A percentile compares a stretch with the other conserved stretches of the same genome.
Evolutionary conservation across 2,329 filamentous ascomycete genomes (phyloP).

Genomic region (Beauveria rudraprayagi): DNA sequence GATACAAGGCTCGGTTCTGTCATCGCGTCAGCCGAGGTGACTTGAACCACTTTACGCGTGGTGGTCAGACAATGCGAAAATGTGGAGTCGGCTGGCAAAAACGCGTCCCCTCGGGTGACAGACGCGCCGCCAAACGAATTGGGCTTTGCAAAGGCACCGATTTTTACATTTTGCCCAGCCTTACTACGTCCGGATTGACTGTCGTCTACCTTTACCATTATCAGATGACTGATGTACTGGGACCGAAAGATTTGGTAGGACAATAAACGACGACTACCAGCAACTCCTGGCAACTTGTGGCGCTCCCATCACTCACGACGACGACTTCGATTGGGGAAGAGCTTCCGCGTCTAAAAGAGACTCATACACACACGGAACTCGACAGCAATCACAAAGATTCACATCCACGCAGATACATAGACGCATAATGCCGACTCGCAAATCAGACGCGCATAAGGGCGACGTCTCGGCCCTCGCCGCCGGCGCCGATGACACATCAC

Average conservation of each 20-base stretch:
- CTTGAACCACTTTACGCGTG: conserved; percentile 5
- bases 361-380: too few species aligned
- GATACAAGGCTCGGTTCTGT: background rate
- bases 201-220: background rate
- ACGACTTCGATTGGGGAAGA: background rate
- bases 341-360: too few species aligned
- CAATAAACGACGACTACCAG: background rate
- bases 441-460: conserved; percentile 49
- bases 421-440: background rate
- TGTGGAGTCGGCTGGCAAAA: conserved; percentile 2
- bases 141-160: too few species aligned
- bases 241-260: background rate
- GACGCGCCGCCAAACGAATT: background rate
- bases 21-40: background rate
- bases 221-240: background rate
- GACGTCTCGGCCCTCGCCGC: conserved; percentile 38
- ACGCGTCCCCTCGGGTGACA: background rate
- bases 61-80: background rate
- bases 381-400: too few species aligned
- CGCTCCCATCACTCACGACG: background rate
- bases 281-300: background rate
- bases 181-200: too few species aligned
- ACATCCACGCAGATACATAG: background rate
- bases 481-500: conserved; percentile 12
- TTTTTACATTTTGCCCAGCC: too few species aligned